These are phyloP conservation scores for Volutella citrinella DNA, from an alignment of 2,329 filamentous ascomycete species.

Conservation along the genomic window DNA sequence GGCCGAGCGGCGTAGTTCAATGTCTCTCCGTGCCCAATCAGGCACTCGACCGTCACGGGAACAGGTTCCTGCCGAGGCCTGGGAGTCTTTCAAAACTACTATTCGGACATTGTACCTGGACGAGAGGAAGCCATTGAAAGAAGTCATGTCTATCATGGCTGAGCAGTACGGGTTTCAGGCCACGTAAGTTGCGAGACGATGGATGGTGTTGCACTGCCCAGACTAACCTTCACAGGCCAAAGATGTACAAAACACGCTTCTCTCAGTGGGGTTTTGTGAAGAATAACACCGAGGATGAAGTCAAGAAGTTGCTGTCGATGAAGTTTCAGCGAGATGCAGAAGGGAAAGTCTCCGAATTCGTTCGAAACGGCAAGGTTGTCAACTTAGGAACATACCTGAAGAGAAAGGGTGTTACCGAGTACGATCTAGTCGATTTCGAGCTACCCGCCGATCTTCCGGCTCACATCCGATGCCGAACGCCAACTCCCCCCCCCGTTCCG, in stretches of 20 bases:
- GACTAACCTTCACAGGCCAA: no score
- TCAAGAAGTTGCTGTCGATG: constrained; percentile 48
- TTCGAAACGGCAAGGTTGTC: constrained; percentile 50
- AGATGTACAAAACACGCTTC: constrained; percentile 56
- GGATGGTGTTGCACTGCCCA: no score
- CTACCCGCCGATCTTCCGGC: constrained; percentile 39
- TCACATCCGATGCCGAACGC: constrained; percentile 43
- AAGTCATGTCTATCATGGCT: constrained; percentile 51
- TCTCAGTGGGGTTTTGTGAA: constrained; percentile 55
- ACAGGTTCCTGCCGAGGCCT: constrained; percentile 43
- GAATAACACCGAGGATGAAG: constrained; percentile 53
- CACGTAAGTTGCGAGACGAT: constrained; percentile 47
- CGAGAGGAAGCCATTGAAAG: constrained; percentile 48
- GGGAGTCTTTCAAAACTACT: constrained; percentile 45
- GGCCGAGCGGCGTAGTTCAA: constrained; percentile 26
- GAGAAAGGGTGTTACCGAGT: constrained; percentile 51
- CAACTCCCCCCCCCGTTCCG: constrained; percentile 41
- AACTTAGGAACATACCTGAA: constrained; percentile 51
- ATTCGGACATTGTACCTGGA: constrained; percentile 47
- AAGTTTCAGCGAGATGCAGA: constrained; percentile 52
- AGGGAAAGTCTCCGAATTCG: constrained; percentile 51
- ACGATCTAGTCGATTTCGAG: constrained; percentile 48
- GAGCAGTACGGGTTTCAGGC: constrained; percentile 47
- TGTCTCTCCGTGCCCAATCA: constrained; percentile 27
- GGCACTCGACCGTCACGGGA: constrained; percentile 38